These are phyloP conservation scores for Pelargonium nanum DNA, from an alignment of 345 rosid genomes.

Conservation along the genomic window DNA sequence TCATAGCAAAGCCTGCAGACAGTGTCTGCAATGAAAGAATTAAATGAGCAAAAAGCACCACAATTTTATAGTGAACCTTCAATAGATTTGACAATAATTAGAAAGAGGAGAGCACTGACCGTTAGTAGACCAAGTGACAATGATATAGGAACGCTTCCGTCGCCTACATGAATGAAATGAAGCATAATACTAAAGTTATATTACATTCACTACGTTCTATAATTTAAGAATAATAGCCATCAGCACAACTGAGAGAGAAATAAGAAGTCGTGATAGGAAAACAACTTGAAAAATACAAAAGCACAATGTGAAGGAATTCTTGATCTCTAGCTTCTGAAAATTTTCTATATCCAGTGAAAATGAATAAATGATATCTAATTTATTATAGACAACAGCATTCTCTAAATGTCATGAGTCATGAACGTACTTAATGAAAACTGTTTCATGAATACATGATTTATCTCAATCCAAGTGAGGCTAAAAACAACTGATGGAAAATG, in stretches of 20 bases:
- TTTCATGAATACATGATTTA: neutral
- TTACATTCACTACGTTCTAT: neutral
- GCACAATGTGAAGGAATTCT: neutral
- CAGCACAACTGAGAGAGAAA: neutral
- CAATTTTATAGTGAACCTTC: too few species aligned
- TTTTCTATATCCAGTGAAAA: neutral
- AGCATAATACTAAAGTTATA: too few species aligned
- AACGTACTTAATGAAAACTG: neutral
- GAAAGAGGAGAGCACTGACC: conserved; percentile 26
- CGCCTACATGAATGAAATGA: conserved; percentile 44
- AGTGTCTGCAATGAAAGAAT: conserved; percentile 48
- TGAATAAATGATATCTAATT: neutral
- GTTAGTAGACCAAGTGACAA: conserved; percentile 74
- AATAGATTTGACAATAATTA: conserved; percentile 1
- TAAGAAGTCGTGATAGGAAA: neutral
- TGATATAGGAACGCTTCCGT: conserved; percentile 68
- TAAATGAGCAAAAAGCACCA: neutral
- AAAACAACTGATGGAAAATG: conserved; percentile 3
- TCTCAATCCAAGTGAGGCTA: too few species aligned
- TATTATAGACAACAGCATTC: neutral
- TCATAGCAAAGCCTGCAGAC: conserved; percentile 78
- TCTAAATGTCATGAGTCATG: neutral
- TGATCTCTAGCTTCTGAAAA: neutral
- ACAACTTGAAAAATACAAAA: neutral
- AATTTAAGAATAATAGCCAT: neutral